Evolutionary conservation across 106 monocot genomes (phyloP).

Genomic region (Allium cepa): DNA sequence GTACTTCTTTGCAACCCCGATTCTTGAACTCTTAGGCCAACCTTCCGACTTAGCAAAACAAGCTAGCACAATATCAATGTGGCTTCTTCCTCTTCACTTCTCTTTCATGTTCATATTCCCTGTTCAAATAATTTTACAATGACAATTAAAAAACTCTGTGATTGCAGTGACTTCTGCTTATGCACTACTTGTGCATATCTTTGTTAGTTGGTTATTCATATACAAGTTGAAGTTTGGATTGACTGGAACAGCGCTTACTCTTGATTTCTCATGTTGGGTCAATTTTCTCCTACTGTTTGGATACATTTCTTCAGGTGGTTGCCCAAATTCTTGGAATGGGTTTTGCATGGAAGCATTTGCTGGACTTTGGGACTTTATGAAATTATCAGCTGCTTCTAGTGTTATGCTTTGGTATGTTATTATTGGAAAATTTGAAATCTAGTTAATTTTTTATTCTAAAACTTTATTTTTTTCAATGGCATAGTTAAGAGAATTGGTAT

Average conservation of each 20-base stretch:
- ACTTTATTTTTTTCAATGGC: background rate
- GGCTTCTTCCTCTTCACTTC: constrained; percentile 54
- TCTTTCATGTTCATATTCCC: constrained; percentile 46
- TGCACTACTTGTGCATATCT: constrained; percentile 25
- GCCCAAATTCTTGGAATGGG: constrained; percentile 36
- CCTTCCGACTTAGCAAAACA: constrained; percentile 21
- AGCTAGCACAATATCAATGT: constrained; percentile 31
- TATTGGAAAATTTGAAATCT: background rate
- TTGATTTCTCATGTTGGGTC: constrained; percentile 50
- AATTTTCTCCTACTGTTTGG: constrained; percentile 7
- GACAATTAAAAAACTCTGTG: constrained; percentile 36
- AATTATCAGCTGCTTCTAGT: constrained; percentile 38
- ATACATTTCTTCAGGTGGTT: constrained; percentile 31
- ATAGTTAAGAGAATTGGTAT: constrained; percentile 87
- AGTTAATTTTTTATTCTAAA: background rate
- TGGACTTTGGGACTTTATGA: constrained; percentile 47
- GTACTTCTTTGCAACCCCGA: constrained; percentile 32
- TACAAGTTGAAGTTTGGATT: constrained; percentile 23
- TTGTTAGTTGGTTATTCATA: constrained; percentile 35
- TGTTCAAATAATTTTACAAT: constrained; percentile 42
- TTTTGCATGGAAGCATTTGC: constrained; percentile 43
- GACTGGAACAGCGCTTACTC: constrained; percentile 19
- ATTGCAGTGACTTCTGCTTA: constrained; percentile 21
- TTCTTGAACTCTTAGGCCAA: constrained; percentile 33
- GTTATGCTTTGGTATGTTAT: constrained; percentile 43